These are phyloP conservation scores for Golubevia pallescens DNA, from an alignment of 1,284 basidiomycete species.

Conservation along the genomic window DNA sequence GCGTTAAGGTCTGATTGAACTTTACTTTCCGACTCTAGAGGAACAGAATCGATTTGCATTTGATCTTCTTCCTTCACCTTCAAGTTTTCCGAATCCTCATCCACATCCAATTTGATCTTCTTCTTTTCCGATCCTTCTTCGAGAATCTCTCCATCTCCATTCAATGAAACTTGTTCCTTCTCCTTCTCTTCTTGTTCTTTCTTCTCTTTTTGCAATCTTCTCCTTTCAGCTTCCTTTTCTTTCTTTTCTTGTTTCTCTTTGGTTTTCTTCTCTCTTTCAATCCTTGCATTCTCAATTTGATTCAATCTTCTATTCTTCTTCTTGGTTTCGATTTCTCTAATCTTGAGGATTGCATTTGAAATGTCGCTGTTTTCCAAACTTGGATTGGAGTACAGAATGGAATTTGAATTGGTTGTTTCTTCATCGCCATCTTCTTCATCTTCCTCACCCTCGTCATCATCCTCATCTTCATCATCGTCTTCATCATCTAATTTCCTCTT, in stretches of 20 bases:
- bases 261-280: conserved; percentile 12
- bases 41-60: background rate
- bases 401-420: background rate
- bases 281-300: conserved; percentile 44
- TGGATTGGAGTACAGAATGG: background rate
- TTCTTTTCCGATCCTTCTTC: background rate
- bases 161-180: conserved; percentile 3
- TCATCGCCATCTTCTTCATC: background rate
- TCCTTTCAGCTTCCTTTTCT: background rate
- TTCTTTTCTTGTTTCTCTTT: background rate
- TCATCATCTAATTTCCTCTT: background rate
- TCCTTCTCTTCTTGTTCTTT: background rate
- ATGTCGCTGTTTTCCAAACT: background rate
- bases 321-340: conserved; percentile 34
- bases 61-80: background rate
- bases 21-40: background rate
- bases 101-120: conserved; percentile 1
- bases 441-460: background rate
- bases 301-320: conserved; percentile 42
- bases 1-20: conserved; percentile 1
- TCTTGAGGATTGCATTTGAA: conserved; percentile 28
- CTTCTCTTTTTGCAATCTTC: background rate
- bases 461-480: background rate
- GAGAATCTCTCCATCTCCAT: background rate
- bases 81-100: background rate